Evolutionary conservation across 768 basidiomycete species (phyloP), one percentile per base, ranked within the genome.

Genomic region (Phanerochaete sordida): DNA sequence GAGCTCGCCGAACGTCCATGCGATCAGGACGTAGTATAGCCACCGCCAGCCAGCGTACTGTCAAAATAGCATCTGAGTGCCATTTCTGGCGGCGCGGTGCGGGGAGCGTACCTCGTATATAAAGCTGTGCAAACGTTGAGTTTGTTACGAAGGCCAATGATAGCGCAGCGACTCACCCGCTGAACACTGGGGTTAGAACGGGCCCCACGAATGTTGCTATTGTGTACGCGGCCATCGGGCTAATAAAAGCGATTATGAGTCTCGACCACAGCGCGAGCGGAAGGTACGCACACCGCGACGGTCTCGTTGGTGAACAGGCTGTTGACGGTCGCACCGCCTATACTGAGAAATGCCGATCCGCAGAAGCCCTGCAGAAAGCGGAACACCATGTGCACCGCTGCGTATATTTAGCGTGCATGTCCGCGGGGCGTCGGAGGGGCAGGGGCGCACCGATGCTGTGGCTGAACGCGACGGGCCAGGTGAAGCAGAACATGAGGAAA

Each of bases 381-480:
- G 61, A 85, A 85, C 39, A 87, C 69, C 15, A 93, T 74, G 61
- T 82, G 82, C 0, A 87, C 81, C 9, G 76, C 85, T n/a, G n/a
- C n/a, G n/a, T n/a, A n/a, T n/a, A n/a, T n/a, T n/a, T 83, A 58
- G 43, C 35, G 16, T 35, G 44, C 37, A 6, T n/a, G 21, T 56
- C 9, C 7, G 24, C 33, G 21, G 15, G 1, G 53, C 19, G 31
- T 47, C n/a, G 12, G 39, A 44, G n/a, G 16, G 16, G 15, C 11
- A 53, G 19, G 30, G 43, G 71, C 81, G 56, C 39, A 85, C 85
- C 76, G n/a, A 83, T 76, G 64, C 87, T 79, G 2, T 82, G 82
- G 1, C 87, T 80, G 59, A 93, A 91, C 1, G 88, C 86, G 12
- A 90, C 84, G 0, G 87, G 86, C 62, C 84, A 86, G 15, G 84